These are phyloP conservation scores for Benincasa hispida DNA, from an alignment of 306 rosid species.

Conservation along the genomic window DNA sequence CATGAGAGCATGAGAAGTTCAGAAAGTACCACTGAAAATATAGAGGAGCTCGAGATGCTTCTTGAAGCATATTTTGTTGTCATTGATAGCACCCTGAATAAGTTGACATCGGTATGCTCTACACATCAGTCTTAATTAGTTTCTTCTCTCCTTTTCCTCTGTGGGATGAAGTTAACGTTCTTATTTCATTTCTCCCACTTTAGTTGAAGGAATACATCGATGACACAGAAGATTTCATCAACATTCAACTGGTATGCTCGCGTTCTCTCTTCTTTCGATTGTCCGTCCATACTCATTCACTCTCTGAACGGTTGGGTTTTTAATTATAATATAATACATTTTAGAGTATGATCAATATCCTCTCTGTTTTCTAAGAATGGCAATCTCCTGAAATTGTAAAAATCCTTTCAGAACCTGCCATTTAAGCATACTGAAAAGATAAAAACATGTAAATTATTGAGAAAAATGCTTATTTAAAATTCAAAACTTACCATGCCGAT, in stretches of 20 bases:
- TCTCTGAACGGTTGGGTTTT: background rate
- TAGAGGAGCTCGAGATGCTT: constrained; percentile 99
- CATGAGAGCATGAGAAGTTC: constrained; percentile 83
- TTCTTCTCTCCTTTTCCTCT: constrained; percentile 1
- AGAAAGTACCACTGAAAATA: constrained; percentile 68
- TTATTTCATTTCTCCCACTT: constrained; percentile 15
- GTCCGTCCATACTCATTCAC: background rate
- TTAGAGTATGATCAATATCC: background rate
- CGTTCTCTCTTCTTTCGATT: background rate
- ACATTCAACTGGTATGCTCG: constrained; percentile 76
- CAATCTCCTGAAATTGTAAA: background rate
- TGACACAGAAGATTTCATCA: constrained; percentile 97
- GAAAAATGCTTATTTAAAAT: background rate
- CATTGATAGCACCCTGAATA: constrained; percentile 90
- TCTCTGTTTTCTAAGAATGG: background rate
- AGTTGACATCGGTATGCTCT: constrained; percentile 73
- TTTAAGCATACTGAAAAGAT: background rate
- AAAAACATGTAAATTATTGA: no score
- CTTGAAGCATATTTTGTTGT: constrained; percentile 98
- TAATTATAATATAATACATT: background rate
- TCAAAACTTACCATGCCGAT: background rate
- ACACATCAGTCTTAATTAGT: background rate
- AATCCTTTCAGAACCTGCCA: background rate
- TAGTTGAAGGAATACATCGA: constrained; percentile 98
- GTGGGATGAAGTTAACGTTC: background rate